A percentile compares a stretch with the other conserved stretches of the same genome.
phyloP scores from a whole-genome alignment of 2,329 filamentous ascomycete genomes.

The Graphilbum sp. region DNA sequence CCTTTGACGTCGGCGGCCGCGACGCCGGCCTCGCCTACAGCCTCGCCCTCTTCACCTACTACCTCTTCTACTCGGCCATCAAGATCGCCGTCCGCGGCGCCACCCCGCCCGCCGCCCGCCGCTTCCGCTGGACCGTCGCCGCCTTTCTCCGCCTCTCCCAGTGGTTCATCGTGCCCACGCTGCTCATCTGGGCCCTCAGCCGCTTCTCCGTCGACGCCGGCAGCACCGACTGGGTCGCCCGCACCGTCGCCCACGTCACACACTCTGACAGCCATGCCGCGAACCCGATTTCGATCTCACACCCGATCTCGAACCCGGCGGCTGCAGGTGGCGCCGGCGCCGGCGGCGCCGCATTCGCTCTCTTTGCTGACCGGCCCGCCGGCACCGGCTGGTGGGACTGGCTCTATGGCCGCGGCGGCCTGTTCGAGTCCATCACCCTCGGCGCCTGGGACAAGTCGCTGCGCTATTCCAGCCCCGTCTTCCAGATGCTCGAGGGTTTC shows the following conservation, averaged over 20 bases:
- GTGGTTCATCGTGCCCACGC: constrained; percentile 68
- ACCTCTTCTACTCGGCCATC: constrained; percentile 70
- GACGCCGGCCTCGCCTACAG: constrained; percentile 92
- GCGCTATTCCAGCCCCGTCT: constrained; percentile 81
- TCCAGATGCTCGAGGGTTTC: constrained; percentile 90
- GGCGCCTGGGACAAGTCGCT: constrained; percentile 80
- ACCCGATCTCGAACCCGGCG: too few relatives aligned
- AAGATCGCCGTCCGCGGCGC: constrained; percentile 37
- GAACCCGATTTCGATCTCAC: too few relatives aligned
- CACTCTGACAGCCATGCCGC: not conserved
- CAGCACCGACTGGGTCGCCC: constrained; percentile 11
- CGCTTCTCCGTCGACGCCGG: constrained; percentile 88
- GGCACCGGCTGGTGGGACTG: constrained; percentile 60
- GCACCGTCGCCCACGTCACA: constrained; percentile 10
- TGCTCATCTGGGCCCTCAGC: constrained; percentile 90
- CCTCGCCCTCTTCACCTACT: constrained; percentile 74
- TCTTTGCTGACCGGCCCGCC: too few relatives aligned
- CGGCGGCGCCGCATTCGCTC: too few relatives aligned
- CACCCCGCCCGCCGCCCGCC: constrained; percentile 57
- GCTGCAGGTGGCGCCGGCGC: too few relatives aligned
- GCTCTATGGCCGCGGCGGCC: constrained; percentile 72
- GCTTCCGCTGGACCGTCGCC: constrained; percentile 55
- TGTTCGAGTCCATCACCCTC: constrained; percentile 65
- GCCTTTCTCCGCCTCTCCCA: constrained; percentile 59
- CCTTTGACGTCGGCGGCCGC: constrained; percentile 93